phyloP scores from a whole-genome alignment of 495 filamentous ascomycete genomes.

The Melanomma pulvis-pyrius region DNA sequence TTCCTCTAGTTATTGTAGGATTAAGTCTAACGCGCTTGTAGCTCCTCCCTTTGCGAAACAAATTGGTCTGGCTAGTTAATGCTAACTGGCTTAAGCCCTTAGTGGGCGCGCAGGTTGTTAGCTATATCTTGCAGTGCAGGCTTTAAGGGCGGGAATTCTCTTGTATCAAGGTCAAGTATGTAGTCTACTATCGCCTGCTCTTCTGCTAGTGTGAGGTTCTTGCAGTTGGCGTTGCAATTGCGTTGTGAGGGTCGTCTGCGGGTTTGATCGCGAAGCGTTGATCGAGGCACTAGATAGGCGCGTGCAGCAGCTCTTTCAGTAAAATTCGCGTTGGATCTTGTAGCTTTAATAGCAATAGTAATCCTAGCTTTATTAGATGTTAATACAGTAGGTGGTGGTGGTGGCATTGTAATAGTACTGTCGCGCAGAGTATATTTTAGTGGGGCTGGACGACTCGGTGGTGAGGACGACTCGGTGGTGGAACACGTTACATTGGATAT shows the following conservation, averaged over 20 bases:
- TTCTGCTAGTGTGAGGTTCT: slow-evolving; percentile 43
- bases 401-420: not conserved
- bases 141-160: slow-evolving; percentile 36
- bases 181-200: slow-evolving; percentile 43
- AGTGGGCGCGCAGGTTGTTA: slow-evolving; percentile 40
- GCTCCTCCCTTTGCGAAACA: slow-evolving; percentile 40
- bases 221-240: slow-evolving; percentile 27
- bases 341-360: slow-evolving; percentile 27
- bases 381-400: slow-evolving; percentile 11
- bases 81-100: slow-evolving; percentile 37
- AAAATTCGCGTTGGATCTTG: slow-evolving; percentile 1
- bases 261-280: slow-evolving; percentile 10
- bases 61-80: slow-evolving; percentile 42
- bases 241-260: slow-evolving; percentile 9
- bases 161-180: slow-evolving; percentile 46
- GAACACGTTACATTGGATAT: not conserved
- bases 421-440: slow-evolving; percentile 1
- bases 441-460: slow-evolving; percentile 5
- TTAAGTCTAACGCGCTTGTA: slow-evolving; percentile 41
- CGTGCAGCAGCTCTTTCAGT: slow-evolving; percentile 9
- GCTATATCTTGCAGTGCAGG: slow-evolving; percentile 45
- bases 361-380: slow-evolving; percentile 22
- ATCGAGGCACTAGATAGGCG: slow-evolving; percentile 23
- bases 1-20: slow-evolving; percentile 45
- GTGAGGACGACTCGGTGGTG: no score